Conservation (phyloP, 2,329 filamentous ascomycete species). For the Xylariaceae sp. region DNA sequence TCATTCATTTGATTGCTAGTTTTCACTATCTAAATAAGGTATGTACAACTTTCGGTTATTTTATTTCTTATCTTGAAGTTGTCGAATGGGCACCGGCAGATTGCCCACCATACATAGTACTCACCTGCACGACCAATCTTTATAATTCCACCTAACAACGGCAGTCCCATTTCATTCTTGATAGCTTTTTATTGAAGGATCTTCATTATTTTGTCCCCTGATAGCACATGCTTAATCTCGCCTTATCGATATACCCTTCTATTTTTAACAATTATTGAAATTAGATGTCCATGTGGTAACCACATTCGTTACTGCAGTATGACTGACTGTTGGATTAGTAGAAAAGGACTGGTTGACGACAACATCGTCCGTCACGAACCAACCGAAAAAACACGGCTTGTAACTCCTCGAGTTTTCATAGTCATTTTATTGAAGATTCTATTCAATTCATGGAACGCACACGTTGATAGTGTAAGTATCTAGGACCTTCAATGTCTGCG, state of each 20-base stretch:
- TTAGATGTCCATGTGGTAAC: constrained; percentile 20
- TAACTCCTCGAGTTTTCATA: neutral
- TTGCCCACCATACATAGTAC: neutral
- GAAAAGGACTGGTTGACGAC: constrained; percentile 15
- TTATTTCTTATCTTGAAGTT: neutral
- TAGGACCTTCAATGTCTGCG: neutral
- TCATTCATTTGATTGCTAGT: neutral
- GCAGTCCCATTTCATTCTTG: constrained; percentile 43
- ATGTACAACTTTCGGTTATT: neutral
- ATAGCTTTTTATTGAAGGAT: constrained; percentile 41
- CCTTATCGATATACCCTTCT: constrained; percentile 34
- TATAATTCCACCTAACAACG: neutral
- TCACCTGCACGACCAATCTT: neutral
- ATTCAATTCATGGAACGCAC: neutral
- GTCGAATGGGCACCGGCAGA: neutral
- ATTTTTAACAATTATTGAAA: constrained; percentile 33
- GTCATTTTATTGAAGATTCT: neutral
- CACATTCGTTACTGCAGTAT: constrained; percentile 13
- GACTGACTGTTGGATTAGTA: constrained; percentile 15
- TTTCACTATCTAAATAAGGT: neutral
- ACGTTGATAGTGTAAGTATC: neutral
- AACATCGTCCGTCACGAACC: neutral
- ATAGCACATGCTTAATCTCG: constrained; percentile 28
- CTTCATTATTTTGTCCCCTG: constrained; percentile 40
- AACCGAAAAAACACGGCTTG: neutral